These are phyloP conservation scores for Rhazya stricta DNA, from an alignment of 257 asterid species.

Conservation along the genomic window DNA sequence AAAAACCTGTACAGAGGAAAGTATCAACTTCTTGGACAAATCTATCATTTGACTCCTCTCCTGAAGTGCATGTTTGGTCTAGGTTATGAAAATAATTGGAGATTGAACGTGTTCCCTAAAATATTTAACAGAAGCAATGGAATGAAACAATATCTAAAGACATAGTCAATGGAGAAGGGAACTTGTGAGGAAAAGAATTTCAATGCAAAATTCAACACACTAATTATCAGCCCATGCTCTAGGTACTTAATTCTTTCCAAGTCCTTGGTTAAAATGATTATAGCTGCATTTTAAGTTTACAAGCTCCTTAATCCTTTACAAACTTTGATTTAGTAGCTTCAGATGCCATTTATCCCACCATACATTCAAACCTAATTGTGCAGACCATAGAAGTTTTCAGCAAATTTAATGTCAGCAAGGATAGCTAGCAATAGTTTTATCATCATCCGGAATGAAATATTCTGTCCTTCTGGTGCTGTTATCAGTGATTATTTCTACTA, in stretches of 20 bases:
- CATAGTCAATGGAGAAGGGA: not conserved
- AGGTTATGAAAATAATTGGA: slow-evolving; percentile 59
- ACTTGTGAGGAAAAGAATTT: not conserved
- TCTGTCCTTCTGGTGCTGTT: not conserved
- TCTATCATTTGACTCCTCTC: slow-evolving; percentile 31
- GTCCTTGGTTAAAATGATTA: not conserved
- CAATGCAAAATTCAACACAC: not conserved
- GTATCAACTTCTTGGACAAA: slow-evolving; percentile 34
- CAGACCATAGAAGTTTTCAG: not conserved
- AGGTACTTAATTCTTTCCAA: not conserved
- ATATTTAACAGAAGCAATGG: slow-evolving; percentile 7
- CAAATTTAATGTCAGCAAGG: not conserved
- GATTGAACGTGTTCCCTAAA: slow-evolving; percentile 85
- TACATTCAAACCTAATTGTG: too few relatives aligned
- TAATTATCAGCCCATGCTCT: not conserved
- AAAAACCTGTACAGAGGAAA: slow-evolving; percentile 50
- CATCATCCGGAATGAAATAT: not conserved
- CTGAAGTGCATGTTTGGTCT: slow-evolving; percentile 29
- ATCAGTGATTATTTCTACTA: not conserved
- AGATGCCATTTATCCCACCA: not conserved
- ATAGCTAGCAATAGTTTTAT: not conserved
- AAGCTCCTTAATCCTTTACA: not conserved
- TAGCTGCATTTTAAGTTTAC: not conserved
- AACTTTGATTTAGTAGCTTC: not conserved
- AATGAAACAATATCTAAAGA: slow-evolving; percentile 4